Evolutionary conservation across 31 red algal species (phyloP), one percentile per base, ranked within the genome.

Genomic region (Bonnemaisonia californica): DNA sequence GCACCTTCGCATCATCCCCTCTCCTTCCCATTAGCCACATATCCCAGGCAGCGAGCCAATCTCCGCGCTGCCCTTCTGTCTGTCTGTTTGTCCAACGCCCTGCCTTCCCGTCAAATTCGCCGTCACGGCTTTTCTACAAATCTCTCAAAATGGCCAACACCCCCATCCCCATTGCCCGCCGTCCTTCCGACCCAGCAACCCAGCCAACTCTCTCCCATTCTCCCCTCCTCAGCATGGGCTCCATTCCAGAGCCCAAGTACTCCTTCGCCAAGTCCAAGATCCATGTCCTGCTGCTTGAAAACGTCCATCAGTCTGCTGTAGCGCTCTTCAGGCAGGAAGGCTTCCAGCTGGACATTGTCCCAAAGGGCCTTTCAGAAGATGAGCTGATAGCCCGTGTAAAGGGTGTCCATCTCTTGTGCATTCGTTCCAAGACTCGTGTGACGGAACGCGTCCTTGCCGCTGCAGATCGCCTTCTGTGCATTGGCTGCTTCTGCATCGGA

Each of bases 401-500:
- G 27, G 82, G 83, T 41, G 82, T 88, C 27, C 89, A 92, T 42
- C 9, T 96, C 19, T 72, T 96, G 4, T 86, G 94, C 71, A 91
- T 96, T 60, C 84, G 94, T 28, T 89, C 83, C 69, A 96, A 96
- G 57, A 91, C 94, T 8, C 80, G 82, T 22, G 76, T 96, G 57
- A 96, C 89, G 7, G 60, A 54, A 37, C 27, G 40, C 13, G 89
- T 96, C 16, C 40, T 96, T n/a, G 77, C 54, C 32, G 80, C 84
- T 12, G 94, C 94, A 29, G 82, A 86, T 22, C 69, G 76, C n/a
- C 54, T 96, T 29, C 75, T 96, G 23, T 54, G 69, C 56, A 87
- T 96, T 58, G 94, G 94, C 30, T 96, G 94, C 69, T 96, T 96
- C 73, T 96, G 94, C 61, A 96, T 96, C 19, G 94, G 94, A 35